Conservation (phyloP, 345 rosid species). For the Sonneratia alba region DNA sequence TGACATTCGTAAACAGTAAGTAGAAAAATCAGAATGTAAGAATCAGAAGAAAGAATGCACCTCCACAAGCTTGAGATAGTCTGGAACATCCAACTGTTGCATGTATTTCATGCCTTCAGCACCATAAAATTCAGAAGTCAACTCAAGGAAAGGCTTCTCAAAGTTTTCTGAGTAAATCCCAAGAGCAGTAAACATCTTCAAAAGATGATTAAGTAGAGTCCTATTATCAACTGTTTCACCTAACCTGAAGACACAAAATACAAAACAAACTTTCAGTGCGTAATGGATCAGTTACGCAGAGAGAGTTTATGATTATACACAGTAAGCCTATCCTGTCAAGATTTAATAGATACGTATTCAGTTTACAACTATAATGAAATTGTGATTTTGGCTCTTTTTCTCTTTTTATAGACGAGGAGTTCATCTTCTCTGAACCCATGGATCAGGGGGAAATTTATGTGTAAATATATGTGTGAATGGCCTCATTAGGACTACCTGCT, state of each 20-base stretch:
- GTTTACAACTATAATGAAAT: neutral
- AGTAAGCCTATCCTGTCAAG: neutral
- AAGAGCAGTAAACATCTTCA: slow-evolving; percentile 96
- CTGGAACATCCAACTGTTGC: slow-evolving; percentile 98
- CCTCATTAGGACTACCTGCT: no score
- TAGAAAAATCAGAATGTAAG: neutral
- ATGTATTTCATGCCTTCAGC: slow-evolving; percentile 94
- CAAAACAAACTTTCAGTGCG: neutral
- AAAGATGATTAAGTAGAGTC: slow-evolving; percentile 77
- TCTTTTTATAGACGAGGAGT: neutral
- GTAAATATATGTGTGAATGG: no score
- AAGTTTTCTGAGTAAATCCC: slow-evolving; percentile 92
- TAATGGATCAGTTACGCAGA: neutral
- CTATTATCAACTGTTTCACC: slow-evolving; percentile 82
- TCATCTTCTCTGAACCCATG: no score
- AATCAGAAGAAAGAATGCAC: slow-evolving; percentile 26
- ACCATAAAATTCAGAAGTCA: slow-evolving; percentile 93
- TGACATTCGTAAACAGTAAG: neutral
- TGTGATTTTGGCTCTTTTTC: neutral
- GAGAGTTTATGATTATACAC: neutral
- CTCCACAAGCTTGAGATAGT: slow-evolving; percentile 97
- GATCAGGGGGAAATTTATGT: no score
- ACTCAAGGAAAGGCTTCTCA: slow-evolving; percentile 86
- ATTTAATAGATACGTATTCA: neutral
- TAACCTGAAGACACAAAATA: slow-evolving; percentile 42